Evolutionary conservation across 225 moss, liverwort and hornwort genomes (phyloP).

Genomic region (Pleurozium schreberi): DNA sequence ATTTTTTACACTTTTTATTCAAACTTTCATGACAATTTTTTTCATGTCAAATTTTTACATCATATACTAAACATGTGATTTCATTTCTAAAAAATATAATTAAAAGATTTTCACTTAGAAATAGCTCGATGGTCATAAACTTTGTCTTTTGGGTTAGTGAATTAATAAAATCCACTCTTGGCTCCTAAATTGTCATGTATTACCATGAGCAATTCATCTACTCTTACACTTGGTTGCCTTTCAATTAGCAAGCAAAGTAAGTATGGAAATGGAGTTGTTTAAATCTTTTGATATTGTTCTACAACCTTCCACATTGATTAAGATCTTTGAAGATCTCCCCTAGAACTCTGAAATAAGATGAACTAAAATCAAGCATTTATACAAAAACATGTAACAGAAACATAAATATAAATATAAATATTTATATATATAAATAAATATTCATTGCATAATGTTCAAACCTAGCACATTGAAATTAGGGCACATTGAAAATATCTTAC

Average conservation of each 20-base stretch:
- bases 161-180: too few species aligned
- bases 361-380: neutral
- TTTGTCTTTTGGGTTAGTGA: neutral
- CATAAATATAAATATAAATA: neutral
- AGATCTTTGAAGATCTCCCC: too few species aligned
- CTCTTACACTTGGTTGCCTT: neutral
- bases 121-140: neutral
- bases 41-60: rapidly evolving
- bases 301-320: neutral
- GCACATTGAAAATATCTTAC: neutral
- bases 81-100: neutral
- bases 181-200: too few species aligned
- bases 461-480: neutral
- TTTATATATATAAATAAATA: neutral
- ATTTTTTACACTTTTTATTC: neutral
- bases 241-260: neutral
- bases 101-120: neutral
- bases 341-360: neutral
- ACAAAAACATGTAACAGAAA: neutral
- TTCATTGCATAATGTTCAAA: neutral
- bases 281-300: neutral
- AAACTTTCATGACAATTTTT: neutral
- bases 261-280: too few species aligned
- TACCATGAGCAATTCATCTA: neutral
- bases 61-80: neutral